Evolutionary conservation across 495 filamentous ascomycete genomes (phyloP), one percentile per base, ranked within the genome.

Genomic region (Amniculicola lignicola): DNA sequence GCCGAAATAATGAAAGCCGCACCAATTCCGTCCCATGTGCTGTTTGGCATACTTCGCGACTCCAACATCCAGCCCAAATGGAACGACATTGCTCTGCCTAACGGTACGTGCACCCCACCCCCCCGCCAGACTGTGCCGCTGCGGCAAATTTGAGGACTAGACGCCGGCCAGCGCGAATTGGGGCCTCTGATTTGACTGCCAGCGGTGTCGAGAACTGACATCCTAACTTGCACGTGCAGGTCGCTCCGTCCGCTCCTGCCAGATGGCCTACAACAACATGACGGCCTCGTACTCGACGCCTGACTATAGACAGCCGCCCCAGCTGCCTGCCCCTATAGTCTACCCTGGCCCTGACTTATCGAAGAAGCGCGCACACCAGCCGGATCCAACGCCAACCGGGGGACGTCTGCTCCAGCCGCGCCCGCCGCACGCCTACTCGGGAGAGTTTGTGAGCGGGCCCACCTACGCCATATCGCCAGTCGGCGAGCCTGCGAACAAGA

Each of bases 1-100:
- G 77, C 79, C 25, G 81, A 83, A 62, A 82, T 85, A 62, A 65
- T 85, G 56, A 84, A 83, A 67, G 75, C 76, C 41, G 75, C 75
- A n/a, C 66, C 73, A 28, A 70, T 83, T 33, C 66, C 75, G 29
- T 77, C 79, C 10, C 70, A 52, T 27, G 64, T 74, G 53, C 71
- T 85, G 27, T 64, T 77, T 44, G 69, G 72, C 50, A 61, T 83
- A 53, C 77, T 82, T 58, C 67, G 70, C 59, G 71, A 76, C 19
- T 66, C 68, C 61, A 69, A 72, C 52, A 75, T 82, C 42, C 61
- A 60, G 43, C 80, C 79, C 41, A 72, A 62, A 63, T 84, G 82
- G 82, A 70, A 68, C 38, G 73, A 83, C 62, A 81, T 82, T 41
- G 75, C 79, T 31, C 70, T 84, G 57, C 82, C 82, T 57, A 70